phyloP scores from a whole-genome alignment of 148 eudicot species.

The Nepenthes gracilis region DNA sequence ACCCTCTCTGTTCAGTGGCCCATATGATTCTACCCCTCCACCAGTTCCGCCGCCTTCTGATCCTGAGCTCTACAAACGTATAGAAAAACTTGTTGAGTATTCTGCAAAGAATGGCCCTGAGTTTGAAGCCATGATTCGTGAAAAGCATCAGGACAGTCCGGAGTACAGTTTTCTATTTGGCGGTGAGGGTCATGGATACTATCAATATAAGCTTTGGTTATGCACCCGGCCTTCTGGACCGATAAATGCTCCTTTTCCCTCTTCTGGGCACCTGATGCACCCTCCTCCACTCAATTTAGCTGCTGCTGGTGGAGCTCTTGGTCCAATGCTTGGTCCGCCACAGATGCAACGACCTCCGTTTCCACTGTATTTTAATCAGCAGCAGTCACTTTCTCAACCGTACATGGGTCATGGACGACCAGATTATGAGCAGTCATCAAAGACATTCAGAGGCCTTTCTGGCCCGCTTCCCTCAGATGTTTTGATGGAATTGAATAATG shows the following conservation, averaged over 20 bases:
- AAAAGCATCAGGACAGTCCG: conserved; percentile 80
- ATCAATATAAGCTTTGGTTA: conserved; percentile 77
- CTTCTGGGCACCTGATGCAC: conserved; percentile 59
- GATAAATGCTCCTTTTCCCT: conserved; percentile 51
- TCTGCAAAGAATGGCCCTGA: conserved; percentile 86
- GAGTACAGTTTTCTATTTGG: conserved; percentile 82
- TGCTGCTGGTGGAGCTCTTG: conserved; percentile 31
- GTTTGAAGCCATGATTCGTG: conserved; percentile 87
- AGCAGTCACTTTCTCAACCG: conserved; percentile 52
- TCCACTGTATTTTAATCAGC: conserved; percentile 60
- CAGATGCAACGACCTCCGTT: conserved; percentile 65
- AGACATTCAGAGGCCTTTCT: conserved; percentile 58
- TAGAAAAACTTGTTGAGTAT: conserved; percentile 85
- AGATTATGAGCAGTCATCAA: conserved; percentile 58
- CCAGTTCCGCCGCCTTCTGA: conserved; percentile 82
- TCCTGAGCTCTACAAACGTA: conserved; percentile 82
- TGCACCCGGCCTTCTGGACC: conserved; percentile 55
- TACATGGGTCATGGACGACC: conserved; percentile 54
- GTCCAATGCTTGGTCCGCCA: conserved; percentile 34
- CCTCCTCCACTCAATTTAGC: conserved; percentile 43
- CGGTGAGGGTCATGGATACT: conserved; percentile 89
- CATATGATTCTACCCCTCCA: conserved; percentile 69
- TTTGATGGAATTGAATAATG: conserved; percentile 81
- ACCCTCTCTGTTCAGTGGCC: conserved; percentile 51
- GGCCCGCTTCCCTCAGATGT: conserved; percentile 93